phyloP scores from a whole-genome alignment of 192 early-diverging fungal species.

The Backusella tuberculispora region DNA sequence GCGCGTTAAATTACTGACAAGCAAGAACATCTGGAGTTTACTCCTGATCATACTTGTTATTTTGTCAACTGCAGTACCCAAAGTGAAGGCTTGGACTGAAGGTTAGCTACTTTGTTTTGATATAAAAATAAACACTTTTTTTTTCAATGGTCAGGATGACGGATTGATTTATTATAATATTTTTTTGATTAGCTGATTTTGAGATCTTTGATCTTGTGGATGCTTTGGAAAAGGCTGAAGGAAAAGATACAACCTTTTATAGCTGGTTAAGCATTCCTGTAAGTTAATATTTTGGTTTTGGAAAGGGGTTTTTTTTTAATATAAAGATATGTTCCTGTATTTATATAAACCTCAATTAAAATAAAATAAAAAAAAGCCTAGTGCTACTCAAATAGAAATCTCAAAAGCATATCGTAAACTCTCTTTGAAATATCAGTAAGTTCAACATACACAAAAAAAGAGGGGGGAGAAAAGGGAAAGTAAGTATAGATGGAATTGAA shows the following conservation, averaged over 20 bases:
- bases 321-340: neutral
- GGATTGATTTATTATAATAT: neutral
- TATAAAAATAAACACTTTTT: neutral
- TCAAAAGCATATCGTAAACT: constrained; percentile 70
- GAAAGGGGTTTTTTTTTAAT: neutral
- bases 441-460: constrained; percentile 7
- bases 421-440: constrained; percentile 69
- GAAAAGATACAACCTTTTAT: constrained; percentile 65
- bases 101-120: constrained; percentile 17
- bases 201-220: constrained; percentile 87
- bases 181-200: constrained; percentile 57
- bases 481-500: neutral
- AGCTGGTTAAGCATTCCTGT: constrained; percentile 52
- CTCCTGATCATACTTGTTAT: constrained; percentile 27
- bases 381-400: constrained; percentile 60
- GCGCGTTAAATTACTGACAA: constrained; percentile 9
- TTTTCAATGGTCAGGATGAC: neutral
- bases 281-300: neutral
- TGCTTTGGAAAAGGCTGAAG: constrained; percentile 64
- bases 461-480: neutral
- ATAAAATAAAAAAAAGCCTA: constrained; percentile 33
- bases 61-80: constrained; percentile 25
- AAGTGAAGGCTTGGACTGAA: constrained; percentile 41
- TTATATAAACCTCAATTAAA: neutral
- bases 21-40: constrained; percentile 17